phyloP scores from a whole-genome alignment of 2,329 filamentous ascomycete genomes.

The Dothidotthia symphoricarpi region DNA sequence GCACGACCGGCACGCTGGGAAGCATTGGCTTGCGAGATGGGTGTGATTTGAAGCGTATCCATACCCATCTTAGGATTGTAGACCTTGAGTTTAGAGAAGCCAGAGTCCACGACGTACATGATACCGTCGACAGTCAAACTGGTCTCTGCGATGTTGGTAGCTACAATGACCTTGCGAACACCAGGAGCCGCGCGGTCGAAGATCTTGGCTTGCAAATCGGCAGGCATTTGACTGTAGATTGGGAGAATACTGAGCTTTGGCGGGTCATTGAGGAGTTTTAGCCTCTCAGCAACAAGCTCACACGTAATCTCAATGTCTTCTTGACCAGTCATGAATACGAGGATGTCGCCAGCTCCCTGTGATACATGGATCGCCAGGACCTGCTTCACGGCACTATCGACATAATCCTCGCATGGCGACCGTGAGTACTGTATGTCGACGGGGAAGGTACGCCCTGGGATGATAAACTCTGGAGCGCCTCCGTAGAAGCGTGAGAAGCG shows the following conservation, averaged over 20 bases:
- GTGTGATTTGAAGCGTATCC: slow-evolving; percentile 97
- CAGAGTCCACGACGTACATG: slow-evolving; percentile 97
- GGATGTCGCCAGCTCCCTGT: slow-evolving; percentile 86
- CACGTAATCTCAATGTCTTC: slow-evolving; percentile 98
- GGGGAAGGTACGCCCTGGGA: slow-evolving; percentile 92
- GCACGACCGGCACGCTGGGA: slow-evolving; percentile 91
- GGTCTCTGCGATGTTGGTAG: slow-evolving; percentile 97
- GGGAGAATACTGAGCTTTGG: slow-evolving; percentile 92
- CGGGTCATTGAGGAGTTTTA: slow-evolving; percentile 88
- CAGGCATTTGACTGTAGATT: slow-evolving; percentile 99
- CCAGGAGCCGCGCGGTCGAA: slow-evolving; percentile 89
- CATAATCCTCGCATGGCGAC: slow-evolving; percentile 95
- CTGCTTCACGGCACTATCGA: slow-evolving; percentile 94
- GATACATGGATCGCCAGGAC: slow-evolving; percentile 94
- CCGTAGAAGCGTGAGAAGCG: slow-evolving; percentile 95
- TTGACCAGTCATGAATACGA: slow-evolving; percentile 99
- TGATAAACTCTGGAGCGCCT: slow-evolving; percentile 92
- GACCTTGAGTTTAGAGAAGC: slow-evolving; percentile 96
- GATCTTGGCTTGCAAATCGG: slow-evolving; percentile 95
- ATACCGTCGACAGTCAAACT: slow-evolving; percentile 98
- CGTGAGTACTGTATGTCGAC: slow-evolving; percentile 95
- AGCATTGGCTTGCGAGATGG: slow-evolving; percentile 94
- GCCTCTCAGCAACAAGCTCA: slow-evolving; percentile 82
- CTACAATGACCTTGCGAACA: slow-evolving; percentile 94
- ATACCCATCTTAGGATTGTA: slow-evolving; percentile 99